phyloP scores from a whole-genome alignment of 192 early-diverging fungal species.

The Powellomyces hirtus region DNA sequence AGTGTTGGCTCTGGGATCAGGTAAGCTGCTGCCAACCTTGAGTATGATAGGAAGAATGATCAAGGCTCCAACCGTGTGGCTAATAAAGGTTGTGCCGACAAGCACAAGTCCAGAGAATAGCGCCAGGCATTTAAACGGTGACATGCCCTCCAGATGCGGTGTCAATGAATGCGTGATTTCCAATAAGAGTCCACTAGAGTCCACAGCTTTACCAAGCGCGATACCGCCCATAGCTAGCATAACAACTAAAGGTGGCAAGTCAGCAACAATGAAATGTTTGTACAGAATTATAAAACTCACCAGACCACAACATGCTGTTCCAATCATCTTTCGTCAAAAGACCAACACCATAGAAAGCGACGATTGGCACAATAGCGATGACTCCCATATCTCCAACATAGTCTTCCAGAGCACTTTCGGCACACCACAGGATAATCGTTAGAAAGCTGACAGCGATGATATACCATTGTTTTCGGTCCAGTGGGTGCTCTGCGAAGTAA shows the following conservation, averaged over 20 bases:
- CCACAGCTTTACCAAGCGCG: constrained; percentile 88
- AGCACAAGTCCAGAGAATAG: constrained; percentile 78
- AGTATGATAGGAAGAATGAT: constrained; percentile 95
- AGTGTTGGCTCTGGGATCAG: constrained; percentile 73
- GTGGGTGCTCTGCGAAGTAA: constrained; percentile 34
- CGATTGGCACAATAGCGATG: constrained; percentile 87
- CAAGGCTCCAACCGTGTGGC: constrained; percentile 91
- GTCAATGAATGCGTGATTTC: constrained; percentile 75
- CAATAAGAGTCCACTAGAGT: constrained; percentile 78
- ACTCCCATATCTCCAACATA: constrained; percentile 95
- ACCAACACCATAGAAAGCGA: constrained; percentile 86
- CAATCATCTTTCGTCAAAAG: constrained; percentile 94
- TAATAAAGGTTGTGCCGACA: constrained; percentile 88
- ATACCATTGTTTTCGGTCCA: constrained; percentile 69
- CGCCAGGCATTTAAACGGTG: constrained; percentile 69
- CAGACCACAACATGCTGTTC: constrained; percentile 94
- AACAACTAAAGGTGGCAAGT: constrained; percentile 43
- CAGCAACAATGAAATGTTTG: constrained; percentile 17
- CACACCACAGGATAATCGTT: constrained; percentile 90
- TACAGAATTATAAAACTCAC: constrained; percentile 35
- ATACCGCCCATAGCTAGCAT: constrained; percentile 93
- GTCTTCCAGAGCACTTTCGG: constrained; percentile 68
- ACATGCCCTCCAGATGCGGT: constrained; percentile 57
- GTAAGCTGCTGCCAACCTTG: constrained; percentile 76
- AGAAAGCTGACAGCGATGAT: constrained; percentile 68